Conservation (phyloP, 257 asterid species). For the Euphrasia confusa region DNA sequence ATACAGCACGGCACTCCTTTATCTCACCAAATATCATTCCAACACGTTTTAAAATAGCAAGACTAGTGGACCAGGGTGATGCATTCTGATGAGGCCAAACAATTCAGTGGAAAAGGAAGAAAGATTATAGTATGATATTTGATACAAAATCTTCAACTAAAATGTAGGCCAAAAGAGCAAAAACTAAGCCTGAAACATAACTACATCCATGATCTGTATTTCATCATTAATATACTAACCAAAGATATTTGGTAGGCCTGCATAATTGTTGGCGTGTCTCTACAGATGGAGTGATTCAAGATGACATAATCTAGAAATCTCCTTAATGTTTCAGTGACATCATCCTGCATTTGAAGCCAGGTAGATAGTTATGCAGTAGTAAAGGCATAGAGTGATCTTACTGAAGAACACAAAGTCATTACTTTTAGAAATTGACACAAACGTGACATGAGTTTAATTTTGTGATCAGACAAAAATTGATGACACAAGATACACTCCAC, state of each 20-base stretch:
- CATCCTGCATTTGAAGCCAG: slow-evolving; percentile 6
- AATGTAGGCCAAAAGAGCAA: not conserved
- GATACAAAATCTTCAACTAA: not conserved
- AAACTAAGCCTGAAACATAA: not conserved
- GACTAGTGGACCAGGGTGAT: not conserved
- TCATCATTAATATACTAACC: not conserved
- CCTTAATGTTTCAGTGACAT: not conserved
- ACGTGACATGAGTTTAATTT: not conserved
- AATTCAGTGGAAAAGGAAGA: not conserved
- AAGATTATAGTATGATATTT: too few relatives aligned
- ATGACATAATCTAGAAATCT: slow-evolving; percentile 4
- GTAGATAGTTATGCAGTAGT: not conserved
- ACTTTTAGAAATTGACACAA: not conserved
- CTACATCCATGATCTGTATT: not conserved
- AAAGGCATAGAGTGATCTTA: not conserved
- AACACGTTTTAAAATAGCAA: slow-evolving; percentile 9
- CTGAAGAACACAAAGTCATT: not conserved
- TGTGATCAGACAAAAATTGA: not conserved
- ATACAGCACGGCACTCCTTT: not conserved
- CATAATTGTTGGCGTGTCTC: slow-evolving; percentile 1
- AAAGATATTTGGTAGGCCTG: slow-evolving; percentile 11
- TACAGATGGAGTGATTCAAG: not conserved
- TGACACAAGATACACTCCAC: not conserved
- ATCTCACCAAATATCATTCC: slow-evolving; percentile 4
- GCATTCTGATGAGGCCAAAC: not conserved